A percentile compares a stretch with the other conserved stretches of the same genome.
Conservation (phyloP, 352 stramenopile species). For the Phytopythium ostracodes region DNA sequence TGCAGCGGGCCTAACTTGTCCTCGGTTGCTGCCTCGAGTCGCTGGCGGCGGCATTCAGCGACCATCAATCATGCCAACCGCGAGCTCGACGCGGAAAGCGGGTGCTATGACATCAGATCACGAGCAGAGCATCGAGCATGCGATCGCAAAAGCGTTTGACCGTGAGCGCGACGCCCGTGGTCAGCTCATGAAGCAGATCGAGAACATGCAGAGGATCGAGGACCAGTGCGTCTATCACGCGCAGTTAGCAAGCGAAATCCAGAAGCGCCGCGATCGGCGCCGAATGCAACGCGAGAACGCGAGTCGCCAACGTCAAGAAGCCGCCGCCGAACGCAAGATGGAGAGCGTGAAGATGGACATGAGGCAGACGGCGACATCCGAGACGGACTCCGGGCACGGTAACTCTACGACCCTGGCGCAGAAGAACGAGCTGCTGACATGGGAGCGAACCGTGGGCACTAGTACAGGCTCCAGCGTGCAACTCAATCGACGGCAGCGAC, state of each 20-base stretch:
- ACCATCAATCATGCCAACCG: background rate
- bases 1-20: background rate
- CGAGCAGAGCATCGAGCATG: background rate
- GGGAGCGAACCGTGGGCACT: conserved; percentile 12
- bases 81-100: background rate
- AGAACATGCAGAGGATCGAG: conserved; percentile 38
- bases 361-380: background rate
- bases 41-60: background rate
- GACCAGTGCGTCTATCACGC: conserved; percentile 47
- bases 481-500: background rate
- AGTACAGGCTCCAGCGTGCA: background rate
- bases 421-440: conserved; percentile 6
- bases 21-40: background rate
- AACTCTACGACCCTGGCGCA: background rate
- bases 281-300: conserved; percentile 27
- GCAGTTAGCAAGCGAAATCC: conserved; percentile 34
- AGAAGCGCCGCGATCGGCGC: conserved; percentile 36
- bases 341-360: background rate
- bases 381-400: background rate
- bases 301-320: conserved; percentile 27
- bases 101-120: background rate
- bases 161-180: conserved; percentile 22
- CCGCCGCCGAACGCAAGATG: conserved; percentile 23
- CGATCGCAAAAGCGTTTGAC: conserved; percentile 9
- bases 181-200: conserved; percentile 23